Conservation (phyloP, 1,284 basidiomycete genomes). For the Cystobasidium pallidum region DNA sequence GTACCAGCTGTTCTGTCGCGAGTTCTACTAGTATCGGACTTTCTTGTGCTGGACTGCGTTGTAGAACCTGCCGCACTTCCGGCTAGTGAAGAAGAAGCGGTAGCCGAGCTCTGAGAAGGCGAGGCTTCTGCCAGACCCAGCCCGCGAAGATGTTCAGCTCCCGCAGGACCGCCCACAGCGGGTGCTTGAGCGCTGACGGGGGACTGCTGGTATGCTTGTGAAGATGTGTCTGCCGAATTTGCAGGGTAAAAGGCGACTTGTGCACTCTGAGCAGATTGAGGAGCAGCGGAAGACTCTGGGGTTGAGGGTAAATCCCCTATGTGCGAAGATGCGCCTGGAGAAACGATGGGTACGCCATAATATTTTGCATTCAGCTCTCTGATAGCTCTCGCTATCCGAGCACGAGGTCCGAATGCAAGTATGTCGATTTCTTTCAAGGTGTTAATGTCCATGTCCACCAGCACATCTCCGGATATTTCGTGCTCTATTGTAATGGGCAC, state of each 20-base stretch:
- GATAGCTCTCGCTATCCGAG: constrained; percentile 93
- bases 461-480: constrained; percentile 95
- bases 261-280: constrained; percentile 1
- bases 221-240: not conserved
- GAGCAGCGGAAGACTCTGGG: constrained; percentile 18
- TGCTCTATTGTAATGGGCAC: constrained; percentile 68
- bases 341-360: constrained; percentile 16
- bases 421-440: constrained; percentile 97
- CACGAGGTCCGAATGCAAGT: constrained; percentile 88
- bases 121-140: constrained; percentile 25
- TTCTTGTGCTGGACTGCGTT: not conserved
- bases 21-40: not conserved
- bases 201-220: constrained; percentile 14
- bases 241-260: not conserved
- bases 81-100: not conserved
- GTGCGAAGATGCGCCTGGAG: constrained; percentile 22
- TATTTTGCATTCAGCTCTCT: constrained; percentile 65
- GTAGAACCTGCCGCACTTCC: constrained; percentile 7
- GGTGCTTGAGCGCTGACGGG: constrained; percentile 8
- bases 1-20: constrained; percentile 10
- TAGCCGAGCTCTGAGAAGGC: constrained; percentile 8
- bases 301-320: constrained; percentile 23
- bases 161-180: not conserved
- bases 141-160: constrained; percentile 7
- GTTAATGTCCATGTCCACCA: constrained; percentile 89